Evolutionary conservation across 2,329 filamentous ascomycete genomes (phyloP), one percentile per base, ranked within the genome.

Genomic region (Colletotrichum orbiculare): DNA sequence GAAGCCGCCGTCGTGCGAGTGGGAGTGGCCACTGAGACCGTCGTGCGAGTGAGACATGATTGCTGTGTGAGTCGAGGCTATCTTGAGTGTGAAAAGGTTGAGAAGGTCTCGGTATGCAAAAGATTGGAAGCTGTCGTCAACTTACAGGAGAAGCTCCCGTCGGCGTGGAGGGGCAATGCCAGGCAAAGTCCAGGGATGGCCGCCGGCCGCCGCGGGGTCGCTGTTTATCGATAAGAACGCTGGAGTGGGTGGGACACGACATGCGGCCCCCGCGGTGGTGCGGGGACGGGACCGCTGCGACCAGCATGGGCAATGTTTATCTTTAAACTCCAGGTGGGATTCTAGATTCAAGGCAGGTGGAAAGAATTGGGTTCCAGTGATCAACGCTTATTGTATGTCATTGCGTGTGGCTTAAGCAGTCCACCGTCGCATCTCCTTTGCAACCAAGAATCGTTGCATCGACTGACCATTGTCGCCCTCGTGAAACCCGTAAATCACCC

Each of bases 1-100:
- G 75, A 82, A 79, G 58, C 82, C 82, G 61, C 88, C 86, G 6
- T 66, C 63, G 76, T 91, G 87, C 6, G 85, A 82, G 74, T 89
- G 88, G 39, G 84, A 82, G 69, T 85, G 81, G 76, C 72, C 67
- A 77, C 76, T 70, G 45, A 72, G 74, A 37, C 79, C 81, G 65
- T 87, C 85, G 76, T 90, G 86, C 5, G 82, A 81, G 73, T 87
- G 78, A 33, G 73, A 70, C 73, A 76, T 76, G 54, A 33, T 1
- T 35, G 25, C 55, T 42, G 17, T 58, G 11, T 13, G 4, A 10
- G 38, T 41, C 38, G 9, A 8, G 15, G 8, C 6, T 6, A 37
- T 13, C 6, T 33, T 6, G 33, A 10, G 13, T 33, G 1, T 7
- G 11, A 46, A 12, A 11, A 11, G 43, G 15, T 11, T 4, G 43